These are phyloP conservation scores for Torulaspora maleeae DNA, from an alignment of 805 yeast species.

Conservation along the genomic window DNA sequence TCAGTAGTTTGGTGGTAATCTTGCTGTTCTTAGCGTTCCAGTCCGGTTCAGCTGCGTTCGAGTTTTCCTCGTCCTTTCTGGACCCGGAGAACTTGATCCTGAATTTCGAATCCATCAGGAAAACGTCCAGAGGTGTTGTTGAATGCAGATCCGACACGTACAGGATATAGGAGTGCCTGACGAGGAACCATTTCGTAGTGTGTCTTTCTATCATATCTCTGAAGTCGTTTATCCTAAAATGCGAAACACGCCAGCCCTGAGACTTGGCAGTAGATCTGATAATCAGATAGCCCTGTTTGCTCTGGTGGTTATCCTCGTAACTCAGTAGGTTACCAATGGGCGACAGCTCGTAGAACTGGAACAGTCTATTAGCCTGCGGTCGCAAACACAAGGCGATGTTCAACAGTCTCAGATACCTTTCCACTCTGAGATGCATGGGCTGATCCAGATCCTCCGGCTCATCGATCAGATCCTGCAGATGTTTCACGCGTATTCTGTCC, in stretches of 20 bases:
- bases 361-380: constrained; percentile 76
- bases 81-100: constrained; percentile 47
- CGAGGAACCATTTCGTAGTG: constrained; percentile 85
- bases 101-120: constrained; percentile 77
- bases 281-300: constrained; percentile 84
- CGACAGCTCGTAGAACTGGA: constrained; percentile 85
- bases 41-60: constrained; percentile 26
- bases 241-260: constrained; percentile 96
- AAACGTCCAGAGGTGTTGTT: constrained; percentile 86
- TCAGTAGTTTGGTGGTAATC: constrained; percentile 51
- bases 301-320: constrained; percentile 73
- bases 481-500: constrained; percentile 28
- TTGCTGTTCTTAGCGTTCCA: constrained; percentile 31
- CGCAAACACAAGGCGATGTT: constrained; percentile 56
- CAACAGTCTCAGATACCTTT: constrained; percentile 61
- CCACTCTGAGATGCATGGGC: constrained; percentile 42
- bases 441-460: constrained; percentile 26
- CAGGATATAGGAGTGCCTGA: constrained; percentile 78
- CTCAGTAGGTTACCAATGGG: constrained; percentile 80
- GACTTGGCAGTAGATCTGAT: constrained; percentile 78
- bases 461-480: constrained; percentile 28
- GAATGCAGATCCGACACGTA: constrained; percentile 83
- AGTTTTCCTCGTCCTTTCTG: constrained; percentile 28
- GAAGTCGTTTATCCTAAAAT: constrained; percentile 71
- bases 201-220: constrained; percentile 87